Evolutionary conservation across 83 land plant species (phyloP), one percentile per base, ranked within the genome.

Genomic region (Diphasiastrum complanatum): DNA sequence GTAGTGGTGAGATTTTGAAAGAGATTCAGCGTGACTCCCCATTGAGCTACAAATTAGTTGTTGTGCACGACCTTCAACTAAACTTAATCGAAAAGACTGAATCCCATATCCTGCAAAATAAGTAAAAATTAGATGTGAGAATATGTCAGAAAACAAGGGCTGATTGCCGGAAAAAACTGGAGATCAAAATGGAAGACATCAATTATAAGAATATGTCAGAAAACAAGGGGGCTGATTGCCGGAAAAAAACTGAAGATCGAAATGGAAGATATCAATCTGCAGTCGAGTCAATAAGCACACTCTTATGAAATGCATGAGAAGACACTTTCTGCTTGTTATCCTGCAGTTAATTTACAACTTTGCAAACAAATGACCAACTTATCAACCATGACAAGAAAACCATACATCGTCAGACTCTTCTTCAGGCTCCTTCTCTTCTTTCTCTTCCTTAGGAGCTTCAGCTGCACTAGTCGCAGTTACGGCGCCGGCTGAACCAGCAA

Each of bases 321-420:
- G n/a, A n/a, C n/a, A n/a, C n/a, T n/a, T n/a, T n/a, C n/a, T n/a
- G n/a, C n/a, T n/a, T n/a, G n/a, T n/a, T n/a, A n/a, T n/a, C n/a
- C n/a, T n/a, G n/a, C n/a, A n/a, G n/a, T n/a, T n/a, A n/a, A n/a
- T n/a, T n/a, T n/a, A n/a, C n/a, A n/a, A n/a, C n/a, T n/a, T n/a
- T n/a, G 29, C 4, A 4, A 54, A 5, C 6, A 18, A 22, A 11
- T 5, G n/a, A 28, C 14, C 10, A 18, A 4, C 4, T 4, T 28
- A n/a, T 25, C 6, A 11, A 5, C 11, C 5, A 54, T 10, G 5
- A 18, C 6, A 54, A 6, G 2, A 3, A 34, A 0, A 16, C 53
- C 72, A 25, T 49, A 58, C 64, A 30, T 74, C 77, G 54, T 74
- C 77, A 34, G 77, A 74, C 55, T 74, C 77, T 30, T 73, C 71